Evolutionary conservation across 441 rosid species (phyloP), one percentile per base, ranked within the genome.

Genomic region (Viola pubescens): DNA sequence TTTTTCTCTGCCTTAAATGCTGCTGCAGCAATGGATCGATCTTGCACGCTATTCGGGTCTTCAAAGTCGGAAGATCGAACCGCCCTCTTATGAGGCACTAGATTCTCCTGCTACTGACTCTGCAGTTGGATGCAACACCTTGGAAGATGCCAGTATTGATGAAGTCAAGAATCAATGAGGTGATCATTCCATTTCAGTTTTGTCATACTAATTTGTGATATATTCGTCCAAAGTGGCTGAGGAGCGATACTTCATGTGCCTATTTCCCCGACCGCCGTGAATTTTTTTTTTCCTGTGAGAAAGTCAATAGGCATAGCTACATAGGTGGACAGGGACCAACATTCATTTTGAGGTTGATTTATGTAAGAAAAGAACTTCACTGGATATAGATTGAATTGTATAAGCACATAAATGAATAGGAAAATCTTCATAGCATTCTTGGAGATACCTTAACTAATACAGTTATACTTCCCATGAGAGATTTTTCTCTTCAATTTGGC

Each of bases 11-110:
- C 42, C 37, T 55, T 64, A 47, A 64, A 48, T 72, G 58, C 56
- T 16, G 19, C 19, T 75, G 75, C 86, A 92, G 97, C 98, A 92
- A 92, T 89, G 98, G 98, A 54, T 92, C 53, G 98, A 92, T 75
- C 96, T 92, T 60, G 98, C 98, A 9, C 90, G 89, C 58, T 72
- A 67, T 52, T 78, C 89, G 13, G 98, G 92, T 59, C 76, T 92
- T 65, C 96, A 92, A 73, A 78, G 87, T 65, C 79, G 74, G 71
- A 89, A 76, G 70, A 73, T 65, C 49, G 69, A 67, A 41, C 52
- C 73, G 52, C 58, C 73, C 44, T 57, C 82, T 63, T 66, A 70
- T 48, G 71, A 82, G 65, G 60, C 66, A 61, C 68, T 75, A 12
- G 86, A 77, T 58, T 62, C 72, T 64, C 66, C 87, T 16, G 19